Conservation (phyloP, 2,329 filamentous ascomycete species). For the Raffaelea albimanens region DNA sequence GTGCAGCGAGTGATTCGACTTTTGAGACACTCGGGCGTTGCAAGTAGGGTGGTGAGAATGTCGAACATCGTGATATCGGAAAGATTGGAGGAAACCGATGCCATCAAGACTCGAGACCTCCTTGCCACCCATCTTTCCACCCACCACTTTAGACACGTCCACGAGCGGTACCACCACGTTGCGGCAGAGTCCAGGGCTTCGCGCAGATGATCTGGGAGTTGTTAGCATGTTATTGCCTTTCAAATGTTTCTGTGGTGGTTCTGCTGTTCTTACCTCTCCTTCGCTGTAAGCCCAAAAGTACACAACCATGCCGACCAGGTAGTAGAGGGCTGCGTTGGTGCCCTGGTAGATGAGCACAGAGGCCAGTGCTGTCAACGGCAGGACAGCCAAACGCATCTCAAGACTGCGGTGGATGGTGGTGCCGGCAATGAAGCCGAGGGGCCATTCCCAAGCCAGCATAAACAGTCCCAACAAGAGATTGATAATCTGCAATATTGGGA, state of each 20-base stretch:
- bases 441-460: constrained; percentile 86
- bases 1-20: no score
- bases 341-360: constrained; percentile 80
- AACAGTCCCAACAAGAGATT: constrained; percentile 76
- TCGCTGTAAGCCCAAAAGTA: constrained; percentile 98
- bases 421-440: constrained; percentile 67
- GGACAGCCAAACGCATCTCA: constrained; percentile 71
- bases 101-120: no score
- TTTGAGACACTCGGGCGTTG: no score
- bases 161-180: constrained; percentile 30
- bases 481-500: constrained; percentile 83
- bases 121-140: no score
- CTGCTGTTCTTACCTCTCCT: constrained; percentile 65
- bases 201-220: constrained; percentile 51
- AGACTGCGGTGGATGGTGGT: constrained; percentile 75
- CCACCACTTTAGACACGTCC: constrained; percentile 12
- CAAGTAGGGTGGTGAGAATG: no score
- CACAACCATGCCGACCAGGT: constrained; percentile 71
- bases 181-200: constrained; percentile 61
- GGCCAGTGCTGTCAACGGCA: constrained; percentile 68
- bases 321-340: constrained; percentile 88
- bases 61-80: no score
- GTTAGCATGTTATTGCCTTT: constrained; percentile 10
- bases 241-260: not conserved
- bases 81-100: no score